Conservation (phyloP, 257 asterid genomes). For the Nicotiana knightiana region DNA sequence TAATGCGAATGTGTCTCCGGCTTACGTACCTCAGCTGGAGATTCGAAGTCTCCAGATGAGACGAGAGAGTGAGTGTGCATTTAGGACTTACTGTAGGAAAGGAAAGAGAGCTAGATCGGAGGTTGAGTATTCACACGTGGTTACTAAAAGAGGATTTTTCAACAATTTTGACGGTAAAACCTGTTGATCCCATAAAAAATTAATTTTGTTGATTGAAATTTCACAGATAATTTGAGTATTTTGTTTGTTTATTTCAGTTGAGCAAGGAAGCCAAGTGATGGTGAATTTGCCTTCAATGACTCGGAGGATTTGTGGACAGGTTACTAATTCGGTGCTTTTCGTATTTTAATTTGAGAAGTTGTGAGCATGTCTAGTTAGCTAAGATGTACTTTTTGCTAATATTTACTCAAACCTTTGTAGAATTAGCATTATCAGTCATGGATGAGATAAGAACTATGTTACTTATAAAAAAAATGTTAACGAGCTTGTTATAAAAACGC, state of each 20-base stretch:
- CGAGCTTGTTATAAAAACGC: background rate
- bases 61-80: slow-evolving; percentile 5
- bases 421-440: background rate
- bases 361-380: background rate
- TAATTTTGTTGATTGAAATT: background rate
- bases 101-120: slow-evolving; percentile 41
- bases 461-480: too few species aligned
- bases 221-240: background rate
- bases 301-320: slow-evolving; percentile 29
- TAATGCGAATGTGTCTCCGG: slow-evolving; percentile 16
- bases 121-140: slow-evolving; percentile 16
- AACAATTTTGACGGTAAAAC: slow-evolving; percentile 25
- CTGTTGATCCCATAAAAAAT: background rate
- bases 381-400: background rate
- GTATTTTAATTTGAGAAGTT: background rate
- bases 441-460: background rate
- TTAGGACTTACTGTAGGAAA: slow-evolving; percentile 40
- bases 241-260: slow-evolving; percentile 30
- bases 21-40: slow-evolving; percentile 19
- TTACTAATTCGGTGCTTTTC: slow-evolving; percentile 16
- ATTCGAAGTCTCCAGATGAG: background rate
- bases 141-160: slow-evolving; percentile 20
- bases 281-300: slow-evolving; percentile 14
- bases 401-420: background rate
- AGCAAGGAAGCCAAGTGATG: slow-evolving; percentile 11